Evolutionary conservation across 2,329 filamentous ascomycete genomes (phyloP).

Genomic region (Hypoxylon sp.): DNA sequence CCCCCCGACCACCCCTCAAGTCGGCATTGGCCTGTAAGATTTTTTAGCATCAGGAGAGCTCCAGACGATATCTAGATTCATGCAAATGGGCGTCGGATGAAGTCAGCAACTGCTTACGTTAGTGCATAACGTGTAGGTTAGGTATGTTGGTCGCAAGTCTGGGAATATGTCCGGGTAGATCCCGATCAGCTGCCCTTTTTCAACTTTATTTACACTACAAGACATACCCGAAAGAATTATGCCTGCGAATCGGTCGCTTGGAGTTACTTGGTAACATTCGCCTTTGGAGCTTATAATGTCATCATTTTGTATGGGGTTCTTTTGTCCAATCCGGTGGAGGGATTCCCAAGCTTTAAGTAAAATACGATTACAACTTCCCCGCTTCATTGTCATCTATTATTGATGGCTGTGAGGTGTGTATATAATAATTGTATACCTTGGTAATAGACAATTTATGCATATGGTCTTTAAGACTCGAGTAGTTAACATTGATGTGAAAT

Average conservation of each 20-base stretch:
- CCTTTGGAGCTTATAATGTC: constrained; percentile 33
- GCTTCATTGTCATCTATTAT: constrained; percentile 6
- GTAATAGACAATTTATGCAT: no score
- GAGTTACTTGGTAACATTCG: constrained; percentile 12
- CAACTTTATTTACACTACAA: not conserved
- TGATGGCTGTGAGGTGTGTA: not conserved
- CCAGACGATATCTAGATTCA: not conserved
- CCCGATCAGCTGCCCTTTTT: not conserved
- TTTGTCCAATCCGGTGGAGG: constrained; percentile 24
- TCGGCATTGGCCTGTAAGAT: not conserved
- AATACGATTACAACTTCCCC: constrained; percentile 30
- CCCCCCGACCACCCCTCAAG: not conserved
- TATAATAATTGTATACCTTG: not conserved
- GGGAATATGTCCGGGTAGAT: not conserved
- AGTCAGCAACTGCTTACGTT: not conserved
- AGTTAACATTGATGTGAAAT: not conserved
- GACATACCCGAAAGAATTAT: not conserved
- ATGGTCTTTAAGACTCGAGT: not conserved
- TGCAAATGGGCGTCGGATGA: not conserved
- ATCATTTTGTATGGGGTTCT: constrained; percentile 31
- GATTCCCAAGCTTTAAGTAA: constrained; percentile 4
- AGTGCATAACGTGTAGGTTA: not conserved
- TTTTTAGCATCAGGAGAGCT: not conserved
- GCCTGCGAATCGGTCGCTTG: not conserved
- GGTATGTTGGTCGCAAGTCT: not conserved